These are phyloP conservation scores for Taphrina pruni DNA, from an alignment of 1,139 yeast genomes.

Conservation along the genomic window DNA sequence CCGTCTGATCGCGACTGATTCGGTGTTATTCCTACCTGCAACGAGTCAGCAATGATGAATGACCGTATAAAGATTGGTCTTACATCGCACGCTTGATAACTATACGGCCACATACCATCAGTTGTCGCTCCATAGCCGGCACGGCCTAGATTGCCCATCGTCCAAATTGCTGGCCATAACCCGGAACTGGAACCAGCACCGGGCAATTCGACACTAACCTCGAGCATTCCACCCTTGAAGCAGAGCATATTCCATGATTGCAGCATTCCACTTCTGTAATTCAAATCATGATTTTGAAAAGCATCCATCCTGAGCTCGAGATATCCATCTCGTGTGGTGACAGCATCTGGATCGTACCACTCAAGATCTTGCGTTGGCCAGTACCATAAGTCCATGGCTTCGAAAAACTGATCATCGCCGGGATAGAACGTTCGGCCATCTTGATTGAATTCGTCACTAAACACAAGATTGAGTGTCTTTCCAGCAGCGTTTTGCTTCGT, in stretches of 20 bases:
- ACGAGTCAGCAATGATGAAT: not conserved
- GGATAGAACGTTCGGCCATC: conserved; percentile 83
- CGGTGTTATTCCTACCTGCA: conserved; percentile 63
- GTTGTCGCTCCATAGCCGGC: conserved; percentile 81
- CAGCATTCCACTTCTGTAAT: conserved; percentile 82
- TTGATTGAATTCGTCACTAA: conserved; percentile 81
- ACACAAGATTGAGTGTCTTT: conserved; percentile 70
- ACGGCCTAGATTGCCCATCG: conserved; percentile 82
- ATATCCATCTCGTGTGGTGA: conserved; percentile 69
- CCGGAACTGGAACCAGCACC: conserved; percentile 73
- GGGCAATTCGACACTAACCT: conserved; percentile 73
- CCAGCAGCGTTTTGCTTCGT: conserved; percentile 61
- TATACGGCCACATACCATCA: conserved; percentile 89
- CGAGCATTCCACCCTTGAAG: conserved; percentile 75
- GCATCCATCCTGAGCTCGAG: conserved; percentile 74
- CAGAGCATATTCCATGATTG: conserved; percentile 86
- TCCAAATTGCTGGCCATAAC: conserved; percentile 91
- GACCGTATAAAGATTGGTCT: not conserved
- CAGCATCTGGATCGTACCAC: conserved; percentile 89
- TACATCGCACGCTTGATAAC: conserved; percentile 78
- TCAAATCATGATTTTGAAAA: conserved; percentile 69
- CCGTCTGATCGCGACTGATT: conserved; percentile 86
- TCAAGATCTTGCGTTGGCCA: conserved; percentile 82
- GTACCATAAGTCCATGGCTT: conserved; percentile 75
- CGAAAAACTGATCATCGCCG: conserved; percentile 83